Evolutionary conservation across 768 basidiomycete species (phyloP).

Genomic region (Cyathus striatus): DNA sequence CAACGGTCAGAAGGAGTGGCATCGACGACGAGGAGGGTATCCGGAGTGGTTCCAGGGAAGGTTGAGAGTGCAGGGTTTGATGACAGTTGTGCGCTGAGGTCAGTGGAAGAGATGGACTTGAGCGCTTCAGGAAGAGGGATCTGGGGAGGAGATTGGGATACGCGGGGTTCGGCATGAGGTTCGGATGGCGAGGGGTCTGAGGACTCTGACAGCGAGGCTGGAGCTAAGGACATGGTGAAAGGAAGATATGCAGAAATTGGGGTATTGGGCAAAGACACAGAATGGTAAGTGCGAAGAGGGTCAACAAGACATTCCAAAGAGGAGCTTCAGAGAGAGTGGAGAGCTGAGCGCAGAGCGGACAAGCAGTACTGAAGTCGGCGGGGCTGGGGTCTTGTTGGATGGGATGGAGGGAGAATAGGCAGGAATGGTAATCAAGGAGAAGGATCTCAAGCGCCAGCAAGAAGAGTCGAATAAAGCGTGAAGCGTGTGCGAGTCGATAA

Average conservation of each 20-base stretch:
- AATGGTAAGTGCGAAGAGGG: background rate
- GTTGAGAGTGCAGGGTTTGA: too few species aligned
- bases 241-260: background rate
- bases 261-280: background rate
- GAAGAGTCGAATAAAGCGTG: background rate
- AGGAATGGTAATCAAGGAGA: background rate
- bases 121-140: slow-evolving; percentile 2
- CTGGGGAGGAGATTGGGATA: slow-evolving; percentile 1
- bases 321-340: background rate
- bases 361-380: background rate
- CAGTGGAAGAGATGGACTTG: background rate
- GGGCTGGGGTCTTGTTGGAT: background rate
- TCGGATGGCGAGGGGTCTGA: background rate
- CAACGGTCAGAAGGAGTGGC: too few species aligned
- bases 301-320: background rate
- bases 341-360: background rate
- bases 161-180: background rate
- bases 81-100: too few species aligned
- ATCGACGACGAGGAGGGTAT: too few species aligned
- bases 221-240: background rate
- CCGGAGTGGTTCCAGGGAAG: too few species aligned
- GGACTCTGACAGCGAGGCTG: background rate
- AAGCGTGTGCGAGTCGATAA: background rate
- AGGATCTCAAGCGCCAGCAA: too few species aligned
- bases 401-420: background rate